Evolutionary conservation across 1,139 yeast species (phyloP), one percentile per base, ranked within the genome.

Genomic region (Kurtzmaniella natalensis): DNA sequence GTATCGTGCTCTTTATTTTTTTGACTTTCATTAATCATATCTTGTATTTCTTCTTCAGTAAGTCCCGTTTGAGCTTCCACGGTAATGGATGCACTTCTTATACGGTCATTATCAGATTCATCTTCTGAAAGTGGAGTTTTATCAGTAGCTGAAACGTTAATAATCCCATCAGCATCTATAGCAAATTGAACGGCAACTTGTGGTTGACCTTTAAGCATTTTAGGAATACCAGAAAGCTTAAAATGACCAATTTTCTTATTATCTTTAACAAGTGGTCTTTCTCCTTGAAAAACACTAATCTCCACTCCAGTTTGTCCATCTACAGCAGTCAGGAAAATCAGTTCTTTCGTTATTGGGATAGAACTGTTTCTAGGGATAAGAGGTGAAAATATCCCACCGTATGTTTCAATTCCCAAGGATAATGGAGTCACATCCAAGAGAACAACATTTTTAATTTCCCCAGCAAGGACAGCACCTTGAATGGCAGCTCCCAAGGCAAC

Each of bases 401-500:
- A 81, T 3, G 92, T 82, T 56, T 83, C 94, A 45, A 83, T 83
- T 32, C 94, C 94, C 32, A 83, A 61, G 3, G 89, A 79, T 42
- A 83, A 63, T 10, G 94, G 92, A 1, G 89, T 82, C 7, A 83
- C 94, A 59, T 83, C 94, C 27, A 83, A 58, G 34, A 83, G 58
- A 17, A 83, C 70, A n/a, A 83, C 92, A 51, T 83, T 78, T 49
- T 73, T 77, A 23, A 72, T 64, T 40, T 79, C 81, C 3, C 92
- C 92, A 2, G 86, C 76, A 22, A 82, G 59, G 5, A 82, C 78
- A 18, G 87, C 89, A 17, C 88, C 92, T 57, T 82, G 94, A 39
- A 83, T 82, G 2, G 92, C 92, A 4, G 94, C 94, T 37, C 94
- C 94, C 29, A 83, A 54, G 1, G 92, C 92, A 11, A 83, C 94